Conservation (phyloP, 2,329 filamentous ascomycete species). For the Reticulascus tulasneorum region DNA sequence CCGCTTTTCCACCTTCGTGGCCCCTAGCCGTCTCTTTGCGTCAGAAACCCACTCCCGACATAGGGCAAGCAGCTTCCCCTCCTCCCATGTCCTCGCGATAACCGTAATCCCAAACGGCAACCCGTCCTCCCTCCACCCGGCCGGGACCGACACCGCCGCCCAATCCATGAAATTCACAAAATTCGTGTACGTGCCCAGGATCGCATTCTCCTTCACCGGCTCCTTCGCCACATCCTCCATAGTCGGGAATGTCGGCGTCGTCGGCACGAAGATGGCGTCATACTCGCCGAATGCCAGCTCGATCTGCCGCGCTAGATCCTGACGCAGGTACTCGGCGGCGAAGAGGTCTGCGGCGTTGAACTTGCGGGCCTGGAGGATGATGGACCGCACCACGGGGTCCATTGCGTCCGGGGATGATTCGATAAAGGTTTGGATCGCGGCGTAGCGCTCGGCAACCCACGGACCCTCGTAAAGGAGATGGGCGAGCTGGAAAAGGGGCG, state of each 20-base stretch:
- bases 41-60: constrained; percentile 23
- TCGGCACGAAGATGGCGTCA: constrained; percentile 53
- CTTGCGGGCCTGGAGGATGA: constrained; percentile 32
- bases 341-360: constrained; percentile 44
- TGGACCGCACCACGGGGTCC: constrained; percentile 30
- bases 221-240: constrained; percentile 46
- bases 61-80: constrained; percentile 23
- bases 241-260: constrained; percentile 48
- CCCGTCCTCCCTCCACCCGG: constrained; percentile 33
- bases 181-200: constrained; percentile 54
- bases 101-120: constrained; percentile 35
- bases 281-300: constrained; percentile 35
- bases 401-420: constrained; percentile 24
- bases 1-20: constrained; percentile 17
- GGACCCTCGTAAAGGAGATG: constrained; percentile 53
- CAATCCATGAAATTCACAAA: constrained; percentile 59
- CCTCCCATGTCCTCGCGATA: constrained; percentile 31
- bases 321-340: constrained; percentile 31
- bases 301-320: constrained; percentile 36
- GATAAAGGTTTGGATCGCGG: constrained; percentile 45
- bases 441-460: constrained; percentile 54
- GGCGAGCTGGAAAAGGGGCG: constrained; percentile 46
- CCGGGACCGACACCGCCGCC: constrained; percentile 49
- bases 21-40: constrained; percentile 20
- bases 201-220: constrained; percentile 50